Percentiles rank a stretch among this genome's conserved stretches.
These are phyloP conservation scores for Hypoxylon sp. DNA, from an alignment of 2,329 filamentous ascomycete genomes.

Conservation along the genomic window DNA sequence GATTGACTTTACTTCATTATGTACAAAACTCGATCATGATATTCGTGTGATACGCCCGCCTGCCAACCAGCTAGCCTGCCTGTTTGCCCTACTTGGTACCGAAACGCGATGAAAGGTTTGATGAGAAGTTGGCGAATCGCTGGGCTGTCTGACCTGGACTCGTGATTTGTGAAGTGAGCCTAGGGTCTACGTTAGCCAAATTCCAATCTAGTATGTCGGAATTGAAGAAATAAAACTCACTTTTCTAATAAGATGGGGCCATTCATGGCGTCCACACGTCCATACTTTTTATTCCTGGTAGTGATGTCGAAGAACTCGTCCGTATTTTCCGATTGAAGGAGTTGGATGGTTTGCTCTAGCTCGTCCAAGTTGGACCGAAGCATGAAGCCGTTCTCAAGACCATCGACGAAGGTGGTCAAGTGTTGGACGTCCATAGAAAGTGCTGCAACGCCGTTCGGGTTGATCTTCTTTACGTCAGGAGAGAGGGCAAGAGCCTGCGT, in stretches of 20 bases:
- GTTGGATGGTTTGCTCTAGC: constrained; percentile 88
- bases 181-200: constrained; percentile 55
- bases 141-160: constrained; percentile 72
- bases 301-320: constrained; percentile 97
- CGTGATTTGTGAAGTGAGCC: constrained; percentile 74
- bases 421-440: constrained; percentile 87
- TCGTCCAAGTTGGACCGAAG: constrained; percentile 91
- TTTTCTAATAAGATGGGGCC: constrained; percentile 94
- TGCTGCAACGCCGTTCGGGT: constrained; percentile 84
- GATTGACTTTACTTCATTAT: constrained; percentile 22
- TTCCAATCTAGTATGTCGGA: background rate
- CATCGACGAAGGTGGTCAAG: constrained; percentile 86
- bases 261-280: constrained; percentile 90
- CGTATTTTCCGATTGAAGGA: constrained; percentile 90
- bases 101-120: constrained; percentile 79
- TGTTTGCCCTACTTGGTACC: constrained; percentile 63
- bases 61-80: background rate
- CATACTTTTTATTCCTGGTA: constrained; percentile 91
- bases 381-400: constrained; percentile 86
- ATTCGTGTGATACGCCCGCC: constrained; percentile 6
- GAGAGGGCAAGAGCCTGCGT: constrained; percentile 79
- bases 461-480: constrained; percentile 84
- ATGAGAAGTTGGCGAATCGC: constrained; percentile 78
- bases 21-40: background rate
- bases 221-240: constrained; percentile 60